Conservation (phyloP, 2,329 filamentous ascomycete genomes). For the Fusarium nurragi region DNA sequence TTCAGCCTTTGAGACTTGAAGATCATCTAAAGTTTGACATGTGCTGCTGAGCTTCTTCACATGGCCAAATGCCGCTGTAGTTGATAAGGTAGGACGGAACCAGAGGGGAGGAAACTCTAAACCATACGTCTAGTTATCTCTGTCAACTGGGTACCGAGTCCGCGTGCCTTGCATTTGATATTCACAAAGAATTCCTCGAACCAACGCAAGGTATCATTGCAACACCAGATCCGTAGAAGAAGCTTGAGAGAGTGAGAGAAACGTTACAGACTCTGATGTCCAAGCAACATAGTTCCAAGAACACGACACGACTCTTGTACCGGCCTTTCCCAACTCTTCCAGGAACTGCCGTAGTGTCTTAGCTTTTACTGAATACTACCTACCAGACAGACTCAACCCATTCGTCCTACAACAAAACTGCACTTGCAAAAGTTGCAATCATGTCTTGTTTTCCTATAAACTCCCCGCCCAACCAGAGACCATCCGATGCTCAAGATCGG, state of each 20-base stretch:
- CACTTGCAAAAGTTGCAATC: neutral
- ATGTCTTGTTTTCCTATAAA: slow-evolving; percentile 18
- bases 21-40: slow-evolving; percentile 5
- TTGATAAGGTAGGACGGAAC: neutral
- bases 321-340: neutral
- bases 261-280: slow-evolving; percentile 10
- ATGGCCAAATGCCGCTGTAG: neutral
- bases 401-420: neutral
- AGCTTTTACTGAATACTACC: neutral
- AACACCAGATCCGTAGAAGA: slow-evolving; percentile 2
- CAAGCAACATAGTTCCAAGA: slow-evolving; percentile 5
- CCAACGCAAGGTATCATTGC: neutral
- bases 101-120: neutral
- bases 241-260: neutral
- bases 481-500: slow-evolving; percentile 40
- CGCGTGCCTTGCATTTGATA: neutral
- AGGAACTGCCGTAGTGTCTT: slow-evolving; percentile 8
- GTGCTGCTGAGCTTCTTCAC: slow-evolving; percentile 7
- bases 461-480: slow-evolving; percentile 32
- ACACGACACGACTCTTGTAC: slow-evolving; percentile 1
- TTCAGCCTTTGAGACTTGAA: neutral
- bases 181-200: neutral
- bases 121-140: neutral
- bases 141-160: neutral
- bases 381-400: neutral